Evolutionary conservation across 768 basidiomycete species (phyloP), one percentile per base, ranked within the genome.

Genomic region (Mrakia blollopis): DNA sequence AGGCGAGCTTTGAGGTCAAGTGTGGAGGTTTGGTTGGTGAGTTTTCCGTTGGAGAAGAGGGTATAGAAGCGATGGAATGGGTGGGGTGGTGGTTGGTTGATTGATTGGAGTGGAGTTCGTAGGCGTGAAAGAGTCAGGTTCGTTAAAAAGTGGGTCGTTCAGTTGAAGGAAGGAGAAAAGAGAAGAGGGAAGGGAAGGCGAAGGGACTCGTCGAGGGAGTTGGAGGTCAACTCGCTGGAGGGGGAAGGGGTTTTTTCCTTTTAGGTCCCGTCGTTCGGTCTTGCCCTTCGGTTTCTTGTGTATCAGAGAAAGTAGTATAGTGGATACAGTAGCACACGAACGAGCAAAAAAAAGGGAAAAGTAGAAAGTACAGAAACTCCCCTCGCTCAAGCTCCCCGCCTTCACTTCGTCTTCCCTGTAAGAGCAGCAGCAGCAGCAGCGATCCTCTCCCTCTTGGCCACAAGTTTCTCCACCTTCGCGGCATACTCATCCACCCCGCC

Each of bases 401-500:
- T 54, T 14, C 54, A 32, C 50, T 72, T 35, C 47, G 13, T 13
- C 28, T n/a, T 52, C 23, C 23, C 54, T 3, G 50, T 8, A 7
- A 44, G 30, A 23, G 32, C 52, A 23, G 54, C 57, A 23, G 32
- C 52, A 23, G 54, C 57, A 30, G 30, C 52, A 2, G 57, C 72
- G 18, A 61, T 25, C 61, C 50, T 35, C 41, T 50, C 50, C 32
- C 39, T 70, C 78, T 73, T 80, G 72, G 68, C 81, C 23, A 83
- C 47, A 72, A 75, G 79, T 70, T 78, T 79, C 77, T 82, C 82
- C 5, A 83, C 83, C 32, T 79, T 57, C 28, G 74, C 80, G 10
- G 84, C 83, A 76, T 85, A 84, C 62, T 80, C 78, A 18, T 78
- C 78, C 81, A 85, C 82, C 8, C 81, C 84, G 37, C 79, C 77